Conservation (phyloP, 495 filamentous ascomycete species). For the Letharia lupina region DNA sequence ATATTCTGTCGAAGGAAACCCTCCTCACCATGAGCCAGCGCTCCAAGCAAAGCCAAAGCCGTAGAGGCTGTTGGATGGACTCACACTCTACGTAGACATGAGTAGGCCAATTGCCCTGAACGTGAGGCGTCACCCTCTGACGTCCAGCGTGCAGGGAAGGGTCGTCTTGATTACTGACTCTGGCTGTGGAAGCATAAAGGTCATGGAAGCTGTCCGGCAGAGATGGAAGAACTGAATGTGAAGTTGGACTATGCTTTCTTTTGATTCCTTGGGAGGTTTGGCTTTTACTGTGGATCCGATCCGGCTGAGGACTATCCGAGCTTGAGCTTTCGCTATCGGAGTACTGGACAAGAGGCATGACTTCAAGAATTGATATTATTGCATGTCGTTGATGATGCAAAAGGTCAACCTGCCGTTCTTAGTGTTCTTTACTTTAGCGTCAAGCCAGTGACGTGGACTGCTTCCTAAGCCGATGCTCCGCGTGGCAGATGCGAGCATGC, state of each 20-base stretch:
- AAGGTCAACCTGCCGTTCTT: background rate
- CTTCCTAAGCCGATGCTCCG: background rate
- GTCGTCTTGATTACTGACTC: constrained; percentile 65
- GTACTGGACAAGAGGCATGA: constrained; percentile 58
- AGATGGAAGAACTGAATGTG: constrained; percentile 52
- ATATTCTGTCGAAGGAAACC: constrained; percentile 57
- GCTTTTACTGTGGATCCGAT: constrained; percentile 13
- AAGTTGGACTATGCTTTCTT: constrained; percentile 27
- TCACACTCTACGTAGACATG: constrained; percentile 91
- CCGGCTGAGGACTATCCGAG: constrained; percentile 52
- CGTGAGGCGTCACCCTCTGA: constrained; percentile 70
- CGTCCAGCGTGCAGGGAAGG: constrained; percentile 78
- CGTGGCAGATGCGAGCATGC: background rate
- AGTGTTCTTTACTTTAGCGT: background rate
- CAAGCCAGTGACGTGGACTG: background rate
- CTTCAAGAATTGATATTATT: background rate
- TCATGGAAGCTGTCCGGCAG: constrained; percentile 78
- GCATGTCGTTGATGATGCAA: background rate
- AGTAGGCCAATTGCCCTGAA: constrained; percentile 85
- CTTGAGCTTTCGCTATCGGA: constrained; percentile 28
- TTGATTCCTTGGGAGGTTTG: constrained; percentile 22
- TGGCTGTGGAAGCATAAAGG: constrained; percentile 63
- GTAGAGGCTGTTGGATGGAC: constrained; percentile 24
- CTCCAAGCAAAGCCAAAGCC: background rate
- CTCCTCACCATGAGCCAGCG: constrained; percentile 42